Percentiles rank a stretch among this genome's conserved stretches.
Evolutionary conservation across 768 basidiomycete genomes (phyloP).

Genomic region (Asterophora lycoperdoides): DNA sequence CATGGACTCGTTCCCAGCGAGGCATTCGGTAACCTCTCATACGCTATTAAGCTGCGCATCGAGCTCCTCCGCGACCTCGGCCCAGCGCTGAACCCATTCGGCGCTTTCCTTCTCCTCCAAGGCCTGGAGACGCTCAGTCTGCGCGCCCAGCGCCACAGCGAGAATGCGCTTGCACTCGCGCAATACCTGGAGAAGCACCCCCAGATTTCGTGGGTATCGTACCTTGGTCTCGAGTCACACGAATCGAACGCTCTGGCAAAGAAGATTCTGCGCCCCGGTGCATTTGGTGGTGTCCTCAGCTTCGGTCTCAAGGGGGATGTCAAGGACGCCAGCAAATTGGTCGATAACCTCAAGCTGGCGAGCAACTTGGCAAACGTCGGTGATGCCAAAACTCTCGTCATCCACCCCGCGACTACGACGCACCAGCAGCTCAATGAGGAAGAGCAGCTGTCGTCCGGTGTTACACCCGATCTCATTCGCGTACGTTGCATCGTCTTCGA

Average conservation of each 20-base stretch:
- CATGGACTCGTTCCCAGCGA: conserved; percentile 68
- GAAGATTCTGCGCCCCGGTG: conserved; percentile 47
- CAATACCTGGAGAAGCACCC: conserved; percentile 58
- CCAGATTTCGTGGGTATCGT: conserved; percentile 72
- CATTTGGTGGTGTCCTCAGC: conserved; percentile 71
- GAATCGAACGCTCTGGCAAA: conserved; percentile 55
- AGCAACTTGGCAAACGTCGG: conserved; percentile 74
- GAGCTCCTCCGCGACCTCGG: conserved; percentile 68
- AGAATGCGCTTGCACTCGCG: conserved; percentile 71
- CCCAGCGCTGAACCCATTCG: conserved; percentile 65
- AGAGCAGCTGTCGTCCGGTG: conserved; percentile 64
- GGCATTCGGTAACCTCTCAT: conserved; percentile 60
- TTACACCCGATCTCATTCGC: conserved; percentile 72
- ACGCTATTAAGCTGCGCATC: conserved; percentile 57
- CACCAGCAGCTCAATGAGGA: conserved; percentile 63
- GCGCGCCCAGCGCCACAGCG: conserved; percentile 64
- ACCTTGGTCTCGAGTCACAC: conserved; percentile 66
- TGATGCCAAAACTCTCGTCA: conserved; percentile 77
- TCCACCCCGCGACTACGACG: conserved; percentile 75
- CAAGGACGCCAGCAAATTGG: conserved; percentile 49
- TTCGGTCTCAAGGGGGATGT: conserved; percentile 72
- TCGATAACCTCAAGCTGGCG: conserved; percentile 68
- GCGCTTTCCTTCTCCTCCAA: conserved; percentile 70
- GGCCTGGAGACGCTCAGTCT: conserved; percentile 76
- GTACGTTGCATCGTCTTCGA: conserved; percentile 31